Evolutionary conservation across 192 early-diverging fungal genomes (phyloP).

Genomic region (Coemansia sp.): DNA sequence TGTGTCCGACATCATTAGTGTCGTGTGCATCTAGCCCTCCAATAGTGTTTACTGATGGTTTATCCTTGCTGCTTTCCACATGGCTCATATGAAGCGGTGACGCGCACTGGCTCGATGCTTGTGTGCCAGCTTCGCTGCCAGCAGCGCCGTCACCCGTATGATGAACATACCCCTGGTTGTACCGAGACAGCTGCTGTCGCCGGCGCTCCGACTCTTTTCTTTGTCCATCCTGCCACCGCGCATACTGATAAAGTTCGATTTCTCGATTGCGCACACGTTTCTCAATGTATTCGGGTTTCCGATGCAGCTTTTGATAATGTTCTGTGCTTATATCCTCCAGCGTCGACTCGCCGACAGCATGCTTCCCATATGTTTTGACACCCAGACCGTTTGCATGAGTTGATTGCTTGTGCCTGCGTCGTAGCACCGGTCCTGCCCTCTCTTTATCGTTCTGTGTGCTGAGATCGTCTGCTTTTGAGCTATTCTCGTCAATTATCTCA

Average conservation of each 20-base stretch:
- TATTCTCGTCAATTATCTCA: slow-evolving; percentile 19
- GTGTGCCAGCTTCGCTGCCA: slow-evolving; percentile 14
- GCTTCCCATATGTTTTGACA: neutral
- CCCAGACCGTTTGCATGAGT: too few relatives aligned
- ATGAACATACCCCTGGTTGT: slow-evolving; percentile 9
- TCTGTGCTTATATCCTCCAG: slow-evolving; percentile 40
- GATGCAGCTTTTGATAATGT: slow-evolving; percentile 36
- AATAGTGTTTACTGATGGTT: neutral
- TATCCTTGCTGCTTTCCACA: neutral
- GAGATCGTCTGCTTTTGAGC: neutral
- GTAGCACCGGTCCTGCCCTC: slow-evolving; percentile 27
- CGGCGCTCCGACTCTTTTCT: slow-evolving; percentile 10
- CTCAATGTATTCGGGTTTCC: slow-evolving; percentile 50
- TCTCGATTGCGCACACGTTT: slow-evolving; percentile 48
- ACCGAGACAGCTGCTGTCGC: slow-evolving; percentile 9
- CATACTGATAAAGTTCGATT: slow-evolving; percentile 53
- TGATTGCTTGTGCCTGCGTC: slow-evolving; percentile 13
- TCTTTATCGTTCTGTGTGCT: slow-evolving; percentile 14
- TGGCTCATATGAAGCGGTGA: slow-evolving; percentile 4
- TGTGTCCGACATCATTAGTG: neutral
- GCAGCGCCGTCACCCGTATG: neutral
- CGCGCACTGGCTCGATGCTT: slow-evolving; percentile 15
- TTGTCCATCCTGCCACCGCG: slow-evolving; percentile 46
- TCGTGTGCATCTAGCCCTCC: neutral
- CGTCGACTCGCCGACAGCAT: neutral